These are phyloP conservation scores for Chaetomium strumarium DNA, from an alignment of 2,329 filamentous ascomycete species.

Conservation along the genomic window DNA sequence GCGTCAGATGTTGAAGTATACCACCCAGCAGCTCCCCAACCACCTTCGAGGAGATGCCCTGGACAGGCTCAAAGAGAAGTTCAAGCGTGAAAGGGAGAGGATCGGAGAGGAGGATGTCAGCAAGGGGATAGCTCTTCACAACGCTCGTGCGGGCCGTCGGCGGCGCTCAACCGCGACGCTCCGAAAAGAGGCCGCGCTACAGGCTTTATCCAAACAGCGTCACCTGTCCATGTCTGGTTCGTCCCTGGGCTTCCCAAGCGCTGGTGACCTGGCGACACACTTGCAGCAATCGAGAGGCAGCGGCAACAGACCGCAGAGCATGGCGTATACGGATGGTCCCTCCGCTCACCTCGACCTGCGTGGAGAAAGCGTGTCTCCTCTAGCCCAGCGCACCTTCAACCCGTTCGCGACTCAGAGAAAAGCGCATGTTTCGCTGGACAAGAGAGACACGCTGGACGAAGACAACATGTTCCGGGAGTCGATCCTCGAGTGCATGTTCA, in stretches of 20 bases:
- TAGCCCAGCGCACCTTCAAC: constrained; percentile 47
- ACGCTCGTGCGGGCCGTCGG: constrained; percentile 59
- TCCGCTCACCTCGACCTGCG: constrained; percentile 29
- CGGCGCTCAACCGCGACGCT: constrained; percentile 68
- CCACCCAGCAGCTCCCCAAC: constrained; percentile 85
- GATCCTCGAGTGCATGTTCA: constrained; percentile 92
- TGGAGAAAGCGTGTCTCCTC: constrained; percentile 38
- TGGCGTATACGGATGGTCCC: constrained; percentile 22
- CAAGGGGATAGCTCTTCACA: constrained; percentile 95
- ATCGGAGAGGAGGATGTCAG: constrained; percentile 72
- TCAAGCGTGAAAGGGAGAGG: constrained; percentile 75
- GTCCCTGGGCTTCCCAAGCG: constrained; percentile 49
- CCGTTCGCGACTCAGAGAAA: constrained; percentile 51
- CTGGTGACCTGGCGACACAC: constrained; percentile 76
- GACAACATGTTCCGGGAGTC: constrained; percentile 84
- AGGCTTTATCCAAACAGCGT: constrained; percentile 52
- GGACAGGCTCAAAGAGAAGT: constrained; percentile 86
- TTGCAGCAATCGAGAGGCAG: constrained; percentile 62
- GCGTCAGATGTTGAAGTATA: constrained; percentile 88
- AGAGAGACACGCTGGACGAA: constrained; percentile 79
- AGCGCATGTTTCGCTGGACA: constrained; percentile 50
- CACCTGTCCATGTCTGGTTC: constrained; percentile 40
- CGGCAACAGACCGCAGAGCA: constrained; percentile 38
- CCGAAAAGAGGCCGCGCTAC: constrained; percentile 71
- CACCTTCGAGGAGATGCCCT: constrained; percentile 79